Percentiles rank a stretch among this genome's conserved stretches.
Conservation (phyloP, 1,284 basidiomycete genomes). For the Phenoliferia sp. region DNA sequence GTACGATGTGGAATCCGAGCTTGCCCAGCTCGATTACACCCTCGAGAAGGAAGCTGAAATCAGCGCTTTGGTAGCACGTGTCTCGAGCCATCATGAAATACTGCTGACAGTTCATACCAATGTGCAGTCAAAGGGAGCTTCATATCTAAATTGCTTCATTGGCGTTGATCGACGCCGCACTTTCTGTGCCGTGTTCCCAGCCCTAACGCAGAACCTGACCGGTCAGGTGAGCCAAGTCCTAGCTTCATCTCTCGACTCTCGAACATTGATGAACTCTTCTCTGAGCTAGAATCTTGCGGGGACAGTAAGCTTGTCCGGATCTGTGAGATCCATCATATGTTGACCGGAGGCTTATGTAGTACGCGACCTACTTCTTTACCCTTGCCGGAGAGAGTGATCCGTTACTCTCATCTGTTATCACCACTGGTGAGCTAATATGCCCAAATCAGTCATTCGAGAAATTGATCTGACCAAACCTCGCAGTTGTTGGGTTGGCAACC, state of each 20-base stretch:
- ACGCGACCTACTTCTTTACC: slow-evolving; percentile 23
- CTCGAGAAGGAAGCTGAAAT: slow-evolving; percentile 25
- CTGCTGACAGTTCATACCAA: background rate
- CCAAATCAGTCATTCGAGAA: background rate
- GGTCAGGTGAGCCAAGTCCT: slow-evolving; percentile 30
- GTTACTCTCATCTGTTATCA: slow-evolving; percentile 21
- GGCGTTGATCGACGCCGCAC: background rate
- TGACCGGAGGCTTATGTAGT: background rate
- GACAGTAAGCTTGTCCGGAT: background rate
- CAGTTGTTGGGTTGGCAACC: background rate
- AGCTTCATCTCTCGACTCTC: slow-evolving; percentile 6
- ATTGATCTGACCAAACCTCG: background rate
- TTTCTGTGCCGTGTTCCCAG: slow-evolving; percentile 26
- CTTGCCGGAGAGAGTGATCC: slow-evolving; percentile 27
- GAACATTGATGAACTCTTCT: too few relatives aligned
- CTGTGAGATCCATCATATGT: background rate
- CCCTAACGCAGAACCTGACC: slow-evolving; percentile 24
- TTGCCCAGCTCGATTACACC: slow-evolving; percentile 15
- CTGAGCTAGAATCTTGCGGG: slow-evolving; percentile 1
- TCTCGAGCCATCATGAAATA: background rate
- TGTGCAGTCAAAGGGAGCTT: background rate
- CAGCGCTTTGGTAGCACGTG: background rate
- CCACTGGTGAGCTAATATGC: background rate
- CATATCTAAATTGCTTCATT: background rate
- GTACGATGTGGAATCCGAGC: background rate